Evolutionary conservation across 2,329 filamentous ascomycete genomes (phyloP), one percentile per base, ranked within the genome.

Genomic region (Arthrobotrys conoides): DNA sequence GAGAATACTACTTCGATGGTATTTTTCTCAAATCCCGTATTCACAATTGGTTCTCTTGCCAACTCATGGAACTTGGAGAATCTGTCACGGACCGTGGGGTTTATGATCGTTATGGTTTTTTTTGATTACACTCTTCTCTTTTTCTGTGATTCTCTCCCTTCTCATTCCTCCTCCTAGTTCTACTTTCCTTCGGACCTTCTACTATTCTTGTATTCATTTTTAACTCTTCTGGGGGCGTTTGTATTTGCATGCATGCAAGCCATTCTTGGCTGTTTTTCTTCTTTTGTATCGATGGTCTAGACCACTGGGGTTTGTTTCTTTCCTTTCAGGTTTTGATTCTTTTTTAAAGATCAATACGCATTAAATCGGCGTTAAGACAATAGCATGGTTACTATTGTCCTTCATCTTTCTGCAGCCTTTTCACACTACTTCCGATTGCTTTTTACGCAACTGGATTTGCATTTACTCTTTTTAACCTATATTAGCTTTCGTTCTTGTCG

Each of bases 1-100:
- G 36, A 27, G 57, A 61, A 44, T 61, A 44, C 57, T 61, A 44
- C 12, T 61, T 61, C 8, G 57, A 61, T n/a, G 57, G 57, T 24
- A 4, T 61, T 6, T 61, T 61, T 44, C 57, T 61, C 12, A 61
- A 61, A 14, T 61, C 57, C 3, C 36, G 36, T 2, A 1, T 24
- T 5, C 18, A 61, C 16, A 12, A 16, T 9, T 12, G 5, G 3
- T 44, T 61, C 12, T 24, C 18, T 3, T 61, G 10, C n/a, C 57
- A 27, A 3, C 36, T 61, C 1, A 33, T 44, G 14, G 57, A 44
- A 5, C 57, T 61, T 10, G 57, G 57, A 10, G 12, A 22, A n/a
- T 44, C 57, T 16, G 36, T 61, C 18, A 36, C 20, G 0, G 20
- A 61, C 44, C 1, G 2, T 0, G 20, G 36, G 27, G 57, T 61